phyloP scores from a whole-genome alignment of 495 filamentous ascomycete genomes.

The Neurospora hispaniola region DNA sequence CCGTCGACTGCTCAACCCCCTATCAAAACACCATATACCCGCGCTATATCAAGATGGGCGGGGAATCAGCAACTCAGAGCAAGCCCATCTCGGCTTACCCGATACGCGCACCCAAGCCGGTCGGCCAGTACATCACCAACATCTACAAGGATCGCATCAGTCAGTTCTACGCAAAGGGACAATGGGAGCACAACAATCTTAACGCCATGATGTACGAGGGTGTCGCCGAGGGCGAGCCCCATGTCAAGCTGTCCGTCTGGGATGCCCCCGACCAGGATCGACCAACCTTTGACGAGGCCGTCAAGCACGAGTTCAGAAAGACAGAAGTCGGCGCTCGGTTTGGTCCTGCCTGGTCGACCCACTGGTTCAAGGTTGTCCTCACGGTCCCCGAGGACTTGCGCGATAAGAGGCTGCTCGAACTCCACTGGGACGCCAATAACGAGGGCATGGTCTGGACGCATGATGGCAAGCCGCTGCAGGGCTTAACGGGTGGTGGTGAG shows the following conservation, averaged over 20 bases:
- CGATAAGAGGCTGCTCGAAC: slow-evolving; percentile 69
- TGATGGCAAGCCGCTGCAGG: slow-evolving; percentile 81
- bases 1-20: not conserved
- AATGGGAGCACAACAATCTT: slow-evolving; percentile 74
- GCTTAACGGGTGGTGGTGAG: slow-evolving; percentile 85
- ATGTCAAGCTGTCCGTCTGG: slow-evolving; percentile 83
- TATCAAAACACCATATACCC: not conserved
- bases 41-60: slow-evolving; percentile 23
- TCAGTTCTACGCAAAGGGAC: slow-evolving; percentile 68
- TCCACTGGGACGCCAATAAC: slow-evolving; percentile 90
- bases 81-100: slow-evolving; percentile 34
- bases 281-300: slow-evolving; percentile 85
- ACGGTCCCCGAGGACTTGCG: slow-evolving; percentile 62
- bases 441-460: slow-evolving; percentile 87
- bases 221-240: slow-evolving; percentile 53
- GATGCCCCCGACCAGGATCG: slow-evolving; percentile 66
- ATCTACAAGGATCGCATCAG: slow-evolving; percentile 81
- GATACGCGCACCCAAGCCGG: slow-evolving; percentile 34
- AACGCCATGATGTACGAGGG: slow-evolving; percentile 68
- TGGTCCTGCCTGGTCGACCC: slow-evolving; percentile 95
- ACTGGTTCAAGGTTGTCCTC: slow-evolving; percentile 84
- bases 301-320: slow-evolving; percentile 64
- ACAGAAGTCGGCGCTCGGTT: slow-evolving; percentile 69
- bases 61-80: slow-evolving; percentile 17
- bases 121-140: slow-evolving; percentile 72